phyloP scores from a whole-genome alignment of 2,329 filamentous ascomycete species.

The Aspergillus flavus region DNA sequence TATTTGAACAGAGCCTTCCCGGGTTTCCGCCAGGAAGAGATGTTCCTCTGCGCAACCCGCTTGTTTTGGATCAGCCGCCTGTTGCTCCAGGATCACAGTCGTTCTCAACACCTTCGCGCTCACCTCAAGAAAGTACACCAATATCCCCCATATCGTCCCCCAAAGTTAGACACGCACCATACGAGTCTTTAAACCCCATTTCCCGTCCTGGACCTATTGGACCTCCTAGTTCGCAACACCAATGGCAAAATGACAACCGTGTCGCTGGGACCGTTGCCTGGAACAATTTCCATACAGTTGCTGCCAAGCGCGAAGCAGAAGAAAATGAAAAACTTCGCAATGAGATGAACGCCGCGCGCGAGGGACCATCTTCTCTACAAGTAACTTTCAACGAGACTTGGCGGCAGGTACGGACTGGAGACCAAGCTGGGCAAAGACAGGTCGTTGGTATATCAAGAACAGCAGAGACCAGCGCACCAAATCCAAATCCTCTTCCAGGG shows the following conservation, averaged over 20 bases:
- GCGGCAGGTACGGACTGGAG: conserved; percentile 47
- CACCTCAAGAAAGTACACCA: conserved; percentile 37
- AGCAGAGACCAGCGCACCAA: conserved; percentile 27
- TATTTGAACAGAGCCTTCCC: conserved; percentile 59
- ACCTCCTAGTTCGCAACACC: conserved; percentile 43
- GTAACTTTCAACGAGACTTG: conserved; percentile 49
- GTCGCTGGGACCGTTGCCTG: conserved; percentile 41
- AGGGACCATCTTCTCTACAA: conserved; percentile 37
- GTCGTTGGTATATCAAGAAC: conserved; percentile 41
- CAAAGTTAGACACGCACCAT: conserved; percentile 39
- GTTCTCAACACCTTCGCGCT: conserved; percentile 33
- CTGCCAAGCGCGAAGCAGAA: conserved; percentile 44
- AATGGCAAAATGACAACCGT: conserved; percentile 35
- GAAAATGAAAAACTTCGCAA: conserved; percentile 44
- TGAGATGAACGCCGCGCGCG: conserved; percentile 42
- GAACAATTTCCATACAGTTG: conserved; percentile 47
- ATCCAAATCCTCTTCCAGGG: conserved; percentile 34
- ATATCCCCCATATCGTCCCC: conserved; percentile 42
- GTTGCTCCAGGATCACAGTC: conserved; percentile 37
- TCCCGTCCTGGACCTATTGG: conserved; percentile 50
- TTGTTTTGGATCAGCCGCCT: conserved; percentile 43
- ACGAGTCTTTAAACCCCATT: conserved; percentile 44
- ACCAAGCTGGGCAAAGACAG: conserved; percentile 43
- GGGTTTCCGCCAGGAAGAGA: conserved; percentile 50
- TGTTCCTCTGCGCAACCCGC: conserved; percentile 42